Percentiles rank a stretch among this genome's conserved stretches.
phyloP scores from a whole-genome alignment of 2,329 filamentous ascomycete genomes.

The Botrytis porri region DNA sequence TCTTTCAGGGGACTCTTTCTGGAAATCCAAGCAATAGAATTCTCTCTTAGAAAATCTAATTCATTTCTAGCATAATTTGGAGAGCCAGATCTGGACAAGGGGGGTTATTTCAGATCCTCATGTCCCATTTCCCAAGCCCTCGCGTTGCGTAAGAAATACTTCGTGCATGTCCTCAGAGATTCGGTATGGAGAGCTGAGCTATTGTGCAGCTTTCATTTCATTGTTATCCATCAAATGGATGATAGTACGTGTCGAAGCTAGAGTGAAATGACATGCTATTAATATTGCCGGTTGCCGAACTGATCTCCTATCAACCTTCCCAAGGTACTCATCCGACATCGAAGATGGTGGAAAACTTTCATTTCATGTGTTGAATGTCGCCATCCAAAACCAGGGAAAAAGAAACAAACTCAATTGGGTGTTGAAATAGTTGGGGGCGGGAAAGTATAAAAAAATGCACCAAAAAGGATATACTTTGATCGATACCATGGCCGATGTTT shows the following conservation, averaged over 20 bases:
- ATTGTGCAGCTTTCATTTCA: not conserved
- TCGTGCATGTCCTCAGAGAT: not conserved
- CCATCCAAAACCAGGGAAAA: not conserved
- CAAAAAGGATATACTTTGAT: not conserved
- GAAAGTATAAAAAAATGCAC: not conserved
- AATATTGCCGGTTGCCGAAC: not conserved
- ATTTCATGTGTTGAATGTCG: not conserved
- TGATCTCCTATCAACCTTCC: not conserved
- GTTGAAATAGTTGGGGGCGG: not conserved
- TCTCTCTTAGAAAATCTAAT: not conserved
- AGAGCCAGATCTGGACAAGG: not conserved
- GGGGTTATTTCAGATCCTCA: fast-evolving
- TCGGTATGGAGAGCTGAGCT: fast-evolving
- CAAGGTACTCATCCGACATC: not conserved
- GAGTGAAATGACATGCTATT: not conserved
- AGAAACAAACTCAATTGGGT: not conserved
- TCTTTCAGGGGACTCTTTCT: not conserved
- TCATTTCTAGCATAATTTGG: not conserved
- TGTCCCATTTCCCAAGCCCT: not conserved
- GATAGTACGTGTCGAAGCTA: not conserved
- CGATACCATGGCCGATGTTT: not conserved
- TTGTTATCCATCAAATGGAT: not conserved
- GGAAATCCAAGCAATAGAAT: not conserved
- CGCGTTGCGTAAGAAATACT: not conserved
- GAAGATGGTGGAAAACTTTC: not conserved